Evolutionary conservation across 169 alveolate genomes (phyloP).

Genomic region (Plasmodium fragile): DNA sequence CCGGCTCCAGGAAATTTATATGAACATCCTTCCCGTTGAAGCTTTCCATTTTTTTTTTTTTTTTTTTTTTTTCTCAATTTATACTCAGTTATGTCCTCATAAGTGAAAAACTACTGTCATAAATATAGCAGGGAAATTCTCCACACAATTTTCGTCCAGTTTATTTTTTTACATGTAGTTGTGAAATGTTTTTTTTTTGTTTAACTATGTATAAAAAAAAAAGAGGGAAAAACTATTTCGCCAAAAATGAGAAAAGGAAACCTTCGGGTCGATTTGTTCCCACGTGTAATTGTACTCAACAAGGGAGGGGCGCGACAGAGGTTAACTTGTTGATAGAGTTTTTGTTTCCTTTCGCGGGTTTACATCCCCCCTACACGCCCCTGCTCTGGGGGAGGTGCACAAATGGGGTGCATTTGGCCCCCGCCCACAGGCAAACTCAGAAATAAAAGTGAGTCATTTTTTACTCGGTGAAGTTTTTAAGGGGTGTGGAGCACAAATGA

Average conservation of each 20-base stretch:
- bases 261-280: not conserved
- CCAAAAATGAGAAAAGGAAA: not conserved
- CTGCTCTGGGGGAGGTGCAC: not conserved
- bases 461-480: not conserved
- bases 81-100: not conserved
- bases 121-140: not conserved
- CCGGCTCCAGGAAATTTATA: constrained; percentile 43
- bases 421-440: not conserved
- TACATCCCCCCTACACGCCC: not conserved
- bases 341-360: not conserved
- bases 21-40: constrained; percentile 4
- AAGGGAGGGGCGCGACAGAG: not conserved
- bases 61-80: not conserved
- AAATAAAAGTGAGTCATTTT: not conserved
- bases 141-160: not conserved
- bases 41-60: constrained; percentile 19
- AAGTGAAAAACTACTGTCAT: not conserved
- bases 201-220: not conserved
- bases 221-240: not conserved
- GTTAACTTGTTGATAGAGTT: not conserved
- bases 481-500: not conserved
- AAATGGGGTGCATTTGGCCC: not conserved
- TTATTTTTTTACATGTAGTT: not conserved
- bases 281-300: not conserved
- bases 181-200: not conserved